phyloP scores from a whole-genome alignment of 2,329 filamentous ascomycete species.

The Aspergillus hiratsukae region DNA sequence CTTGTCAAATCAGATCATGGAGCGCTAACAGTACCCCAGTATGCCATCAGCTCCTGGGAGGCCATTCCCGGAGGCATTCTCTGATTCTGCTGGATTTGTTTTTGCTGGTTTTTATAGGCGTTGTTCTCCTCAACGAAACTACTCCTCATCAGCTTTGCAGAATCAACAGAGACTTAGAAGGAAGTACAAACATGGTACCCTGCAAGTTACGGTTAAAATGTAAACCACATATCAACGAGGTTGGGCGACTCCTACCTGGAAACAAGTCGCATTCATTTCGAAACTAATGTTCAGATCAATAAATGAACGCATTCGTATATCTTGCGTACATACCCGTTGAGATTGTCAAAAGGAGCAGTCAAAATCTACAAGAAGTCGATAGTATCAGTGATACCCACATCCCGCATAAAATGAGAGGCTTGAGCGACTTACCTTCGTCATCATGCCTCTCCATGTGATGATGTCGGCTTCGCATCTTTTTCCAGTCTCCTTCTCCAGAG shows the following conservation, averaged over 20 bases:
- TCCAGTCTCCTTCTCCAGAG: conserved; percentile 64
- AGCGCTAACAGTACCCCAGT: conserved; percentile 63
- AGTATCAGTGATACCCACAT: background rate
- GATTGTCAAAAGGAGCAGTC: conserved; percentile 73
- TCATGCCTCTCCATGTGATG: conserved; percentile 95
- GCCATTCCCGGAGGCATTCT: conserved; percentile 49
- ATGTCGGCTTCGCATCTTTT: conserved; percentile 70
- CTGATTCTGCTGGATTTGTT: conserved; percentile 53
- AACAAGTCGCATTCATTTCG: conserved; percentile 91
- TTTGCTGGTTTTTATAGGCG: conserved; percentile 61
- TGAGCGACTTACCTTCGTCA: conserved; percentile 71
- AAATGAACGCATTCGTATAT: background rate
- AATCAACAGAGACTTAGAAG: background rate
- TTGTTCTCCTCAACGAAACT: conserved; percentile 95
- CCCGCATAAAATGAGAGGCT: background rate
- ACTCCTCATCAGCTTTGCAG: conserved; percentile 11
- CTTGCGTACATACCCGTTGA: conserved; percentile 60
- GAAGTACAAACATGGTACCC: conserved; percentile 51
- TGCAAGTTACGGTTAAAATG: conserved; percentile 27
- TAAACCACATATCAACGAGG: background rate
- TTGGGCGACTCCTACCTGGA: conserved; percentile 59
- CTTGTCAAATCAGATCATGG: background rate
- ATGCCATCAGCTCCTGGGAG: conserved; percentile 80
- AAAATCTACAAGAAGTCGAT: conserved; percentile 60
- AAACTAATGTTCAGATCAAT: conserved; percentile 55